Base-by-base conservation (phyloP, 371 early-diverging fungal genomes). In the Ordospora colligata region DNA sequence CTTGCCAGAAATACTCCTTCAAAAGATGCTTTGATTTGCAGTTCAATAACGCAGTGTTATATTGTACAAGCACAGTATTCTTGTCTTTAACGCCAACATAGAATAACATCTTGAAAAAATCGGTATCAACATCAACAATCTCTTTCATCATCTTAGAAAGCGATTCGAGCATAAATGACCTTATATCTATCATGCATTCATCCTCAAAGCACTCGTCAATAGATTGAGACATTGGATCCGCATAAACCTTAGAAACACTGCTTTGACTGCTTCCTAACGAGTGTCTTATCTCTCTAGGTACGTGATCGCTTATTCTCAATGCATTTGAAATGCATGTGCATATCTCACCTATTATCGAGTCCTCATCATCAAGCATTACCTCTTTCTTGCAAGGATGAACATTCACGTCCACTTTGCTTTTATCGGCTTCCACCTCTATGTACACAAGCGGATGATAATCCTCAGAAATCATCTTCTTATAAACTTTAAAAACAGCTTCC, bases 361-460 rank as follows among this genome's bases (percentile, higher is more conserved):
- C 92, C 79, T 94, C 91, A 75, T 94, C 86, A 70, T 92, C 80
- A 67, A 96, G 91, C 66, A 90, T 89, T 10, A 96, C 93, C 87
- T 93, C 91, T 21, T 88, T 87, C 76, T 96, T 96, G 43, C 94
- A 92, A 0, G 97, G 96, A 84, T 96, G 96, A 0, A 97, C 92
- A 83, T 97, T 97, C 3, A 96, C 96, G 84, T 97, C 97, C 0
- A 96, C 90, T 66, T 89, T 88, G 32, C 88, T 82, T 0, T 93
- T 90, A 27, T 88, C 87, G 52, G 95, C 87, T 40, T 87, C 87
- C 19, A 96, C 83, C 62, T 90, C 89, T 37, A 97, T 79, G 78
- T 95, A 96, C 3, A 93, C 87, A 86, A 94, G 94, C 4, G 94
- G 93, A 82, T 91, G 88, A 0, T 87, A 82, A 14, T 89, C 89